Conservation (phyloP, 2,329 filamentous ascomycete genomes). For the Fusarium incarnatum region DNA sequence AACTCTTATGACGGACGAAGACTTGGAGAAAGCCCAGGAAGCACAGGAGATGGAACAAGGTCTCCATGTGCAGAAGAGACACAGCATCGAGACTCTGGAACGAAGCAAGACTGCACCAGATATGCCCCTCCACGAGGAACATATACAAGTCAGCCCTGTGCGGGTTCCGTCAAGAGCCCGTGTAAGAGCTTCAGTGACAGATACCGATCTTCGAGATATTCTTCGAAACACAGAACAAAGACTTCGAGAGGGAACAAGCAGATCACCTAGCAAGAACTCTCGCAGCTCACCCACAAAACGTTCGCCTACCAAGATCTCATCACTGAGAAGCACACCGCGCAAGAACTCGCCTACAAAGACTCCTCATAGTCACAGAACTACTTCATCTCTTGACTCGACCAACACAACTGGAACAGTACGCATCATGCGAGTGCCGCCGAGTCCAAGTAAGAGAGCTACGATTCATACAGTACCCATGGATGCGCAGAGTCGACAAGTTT, state of each 20-base stretch:
- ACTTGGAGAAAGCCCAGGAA: constrained; percentile 39
- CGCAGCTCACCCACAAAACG: constrained; percentile 34
- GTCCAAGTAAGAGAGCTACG: constrained; percentile 47
- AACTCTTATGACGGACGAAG: constrained; percentile 43
- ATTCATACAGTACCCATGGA: constrained; percentile 33
- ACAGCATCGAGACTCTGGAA: constrained; percentile 27
- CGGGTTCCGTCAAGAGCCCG: constrained; percentile 33
- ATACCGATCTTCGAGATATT: constrained; percentile 64
- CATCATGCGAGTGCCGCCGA: constrained; percentile 39
- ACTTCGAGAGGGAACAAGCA: constrained; percentile 55
- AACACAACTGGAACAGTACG: constrained; percentile 40
- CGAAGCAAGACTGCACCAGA: constrained; percentile 41
- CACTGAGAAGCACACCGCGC: constrained; percentile 41
- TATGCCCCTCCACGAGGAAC: constrained; percentile 27
- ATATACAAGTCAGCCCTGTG: constrained; percentile 22
- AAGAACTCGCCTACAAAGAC: constrained; percentile 48
- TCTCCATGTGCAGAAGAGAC: constrained; percentile 34
- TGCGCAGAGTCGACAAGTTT: constrained; percentile 43
- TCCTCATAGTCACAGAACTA: constrained; percentile 47
- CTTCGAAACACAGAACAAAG: constrained; percentile 65
- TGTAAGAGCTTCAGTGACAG: constrained; percentile 50
- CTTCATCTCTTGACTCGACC: constrained; percentile 37
- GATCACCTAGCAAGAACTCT: constrained; percentile 50
- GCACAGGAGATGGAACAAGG: constrained; percentile 26
- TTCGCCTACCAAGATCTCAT: constrained; percentile 31